Evolutionary conservation across 1,284 basidiomycete genomes (phyloP).

Genomic region (Dichomitus squalens): DNA sequence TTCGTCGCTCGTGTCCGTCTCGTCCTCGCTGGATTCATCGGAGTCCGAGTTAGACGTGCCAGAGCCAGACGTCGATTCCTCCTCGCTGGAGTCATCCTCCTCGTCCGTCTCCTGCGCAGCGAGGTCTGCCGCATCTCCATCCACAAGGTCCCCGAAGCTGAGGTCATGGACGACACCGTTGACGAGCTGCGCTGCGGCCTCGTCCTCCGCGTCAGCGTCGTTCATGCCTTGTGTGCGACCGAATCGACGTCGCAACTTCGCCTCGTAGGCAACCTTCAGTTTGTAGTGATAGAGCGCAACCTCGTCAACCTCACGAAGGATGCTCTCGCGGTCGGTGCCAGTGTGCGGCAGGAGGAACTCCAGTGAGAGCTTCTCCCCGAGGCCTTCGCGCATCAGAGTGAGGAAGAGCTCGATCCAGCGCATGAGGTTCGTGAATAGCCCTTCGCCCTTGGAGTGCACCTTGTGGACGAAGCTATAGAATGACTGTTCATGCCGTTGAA

Average conservation of each 20-base stretch:
- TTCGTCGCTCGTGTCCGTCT: slow-evolving; percentile 42
- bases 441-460: slow-evolving; percentile 96
- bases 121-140: slow-evolving; percentile 78
- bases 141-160: slow-evolving; percentile 76
- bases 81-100: slow-evolving; percentile 35
- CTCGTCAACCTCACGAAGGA: slow-evolving; percentile 84
- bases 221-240: slow-evolving; percentile 53
- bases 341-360: slow-evolving; percentile 86
- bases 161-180: slow-evolving; percentile 80
- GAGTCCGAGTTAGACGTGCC: slow-evolving; percentile 35
- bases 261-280: slow-evolving; percentile 89
- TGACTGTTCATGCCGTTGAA: slow-evolving; percentile 91
- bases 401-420: slow-evolving; percentile 97
- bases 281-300: slow-evolving; percentile 91
- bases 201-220: slow-evolving; percentile 69
- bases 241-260: slow-evolving; percentile 83
- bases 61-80: slow-evolving; percentile 25
- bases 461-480: slow-evolving; percentile 99
- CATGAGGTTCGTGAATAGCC: slow-evolving; percentile 94
- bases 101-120: slow-evolving; percentile 78
- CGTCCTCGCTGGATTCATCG: slow-evolving; percentile 33
- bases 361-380: slow-evolving; percentile 74
- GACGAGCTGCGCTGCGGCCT: slow-evolving; percentile 78
- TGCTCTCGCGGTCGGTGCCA: slow-evolving; percentile 71
- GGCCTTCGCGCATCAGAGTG: slow-evolving; percentile 88